Evolutionary conservation across 139 green algal species (phyloP), one percentile per base, ranked within the genome.

Genomic region (Micractinium conductrix): DNA sequence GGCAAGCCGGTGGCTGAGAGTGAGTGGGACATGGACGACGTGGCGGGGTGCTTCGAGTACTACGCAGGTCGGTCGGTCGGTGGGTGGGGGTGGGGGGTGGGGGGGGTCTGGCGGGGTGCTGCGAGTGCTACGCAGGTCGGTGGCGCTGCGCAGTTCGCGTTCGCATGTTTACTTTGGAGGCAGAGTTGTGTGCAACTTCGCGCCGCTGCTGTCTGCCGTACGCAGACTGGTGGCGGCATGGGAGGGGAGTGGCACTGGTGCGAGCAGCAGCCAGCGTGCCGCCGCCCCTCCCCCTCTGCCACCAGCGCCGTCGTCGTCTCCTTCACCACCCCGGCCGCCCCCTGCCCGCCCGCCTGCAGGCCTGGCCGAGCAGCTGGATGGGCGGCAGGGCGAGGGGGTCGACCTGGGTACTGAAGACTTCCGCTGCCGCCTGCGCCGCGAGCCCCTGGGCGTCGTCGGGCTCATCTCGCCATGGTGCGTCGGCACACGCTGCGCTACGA

Each of bases 401-500:
- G 91, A 95, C 35, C 84, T 97, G 38, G 88, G 87, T 44, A 90
- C 87, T 81, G 80, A 89, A 26, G 92, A 95, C 50, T 96, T 96
- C 70, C 74, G 38, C 63, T 89, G 45, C n/a, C 60, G 35, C 1
- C 68, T 90, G 35, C 43, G 86, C 10, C 74, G 76, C 4, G 88
- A 92, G 70, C 86, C 88, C 17, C 78, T 92, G 63, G 88, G 88
- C 0, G 83, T 87, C n/a, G 84, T 90, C n/a, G 95, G 78, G 21
- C 90, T 96, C 21, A 96, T 98, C 88, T 96, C 94, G 2, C 93
- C 95, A 7, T 98, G 94, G 94, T 98, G 98, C 91, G n/a, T n/a
- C n/a, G n/a, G n/a, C n/a, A n/a, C n/a, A n/a, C n/a, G n/a, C n/a
- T n/a, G n/a, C n/a, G n/a, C n/a, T n/a, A n/a, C n/a, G n/a, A n/a